phyloP scores from a whole-genome alignment of 2,329 filamentous ascomycete genomes.

The Knufia petricola region DNA sequence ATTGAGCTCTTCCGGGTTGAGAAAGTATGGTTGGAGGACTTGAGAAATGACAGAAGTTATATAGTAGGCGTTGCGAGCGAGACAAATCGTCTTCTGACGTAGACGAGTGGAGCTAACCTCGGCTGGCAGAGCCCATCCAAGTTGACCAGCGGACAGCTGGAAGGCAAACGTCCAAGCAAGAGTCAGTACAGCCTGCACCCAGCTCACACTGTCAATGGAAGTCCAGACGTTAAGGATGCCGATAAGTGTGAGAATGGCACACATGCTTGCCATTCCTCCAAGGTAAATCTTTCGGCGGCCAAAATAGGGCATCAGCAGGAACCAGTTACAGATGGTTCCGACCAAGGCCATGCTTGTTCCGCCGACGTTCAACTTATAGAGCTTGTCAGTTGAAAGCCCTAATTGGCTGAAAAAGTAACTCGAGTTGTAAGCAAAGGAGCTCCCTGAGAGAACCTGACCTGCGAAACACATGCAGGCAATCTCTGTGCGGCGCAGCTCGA shows the following conservation, averaged over 20 bases:
- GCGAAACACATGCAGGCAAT: constrained; percentile 56
- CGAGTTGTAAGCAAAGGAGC: constrained; percentile 55
- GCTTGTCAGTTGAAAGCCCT: constrained; percentile 39
- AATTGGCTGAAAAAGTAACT: constrained; percentile 50
- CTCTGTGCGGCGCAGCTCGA: constrained; percentile 67
- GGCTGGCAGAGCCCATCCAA: constrained; percentile 43
- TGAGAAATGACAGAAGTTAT: constrained; percentile 29
- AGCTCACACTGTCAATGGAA: constrained; percentile 22
- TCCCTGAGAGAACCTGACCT: constrained; percentile 54
- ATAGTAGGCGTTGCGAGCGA: constrained; percentile 45
- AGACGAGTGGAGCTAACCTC: constrained; percentile 47
- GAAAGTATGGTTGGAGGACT: constrained; percentile 26
- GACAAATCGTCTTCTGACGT: constrained; percentile 45
- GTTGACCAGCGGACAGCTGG: constrained; percentile 44
- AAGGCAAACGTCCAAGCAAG: constrained; percentile 44
- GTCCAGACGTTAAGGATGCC: constrained; percentile 22
- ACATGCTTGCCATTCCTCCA: constrained; percentile 62
- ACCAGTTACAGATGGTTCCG: constrained; percentile 55
- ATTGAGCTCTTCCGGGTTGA: constrained; percentile 26
- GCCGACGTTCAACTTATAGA: constrained; percentile 49
- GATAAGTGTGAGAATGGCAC: constrained; percentile 46
- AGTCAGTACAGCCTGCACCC: constrained; percentile 34
- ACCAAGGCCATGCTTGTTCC: constrained; percentile 70
- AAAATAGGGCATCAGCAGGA: constrained; percentile 41
- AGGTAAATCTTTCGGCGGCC: constrained; percentile 68